Evolutionary conservation across 2,329 filamentous ascomycete species (phyloP), one percentile per base, ranked within the genome.

Genomic region (Emmonsiellopsis sp.): DNA sequence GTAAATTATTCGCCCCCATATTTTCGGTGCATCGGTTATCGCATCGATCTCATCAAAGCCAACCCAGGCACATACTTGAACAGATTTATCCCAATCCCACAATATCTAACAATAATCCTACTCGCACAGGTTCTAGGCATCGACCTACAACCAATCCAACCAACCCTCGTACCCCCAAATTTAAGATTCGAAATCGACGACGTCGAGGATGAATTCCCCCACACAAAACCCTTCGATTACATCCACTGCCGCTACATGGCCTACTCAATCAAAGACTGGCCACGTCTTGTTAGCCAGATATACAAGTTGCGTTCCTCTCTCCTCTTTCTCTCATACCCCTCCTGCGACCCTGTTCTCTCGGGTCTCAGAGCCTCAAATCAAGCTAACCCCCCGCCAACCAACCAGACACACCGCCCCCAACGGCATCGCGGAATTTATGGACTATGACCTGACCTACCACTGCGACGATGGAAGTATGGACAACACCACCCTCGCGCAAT

Each of bases 341-440:
- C 20, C 20, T 26, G 20, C 20, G 3, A 1, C 20, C 20, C 20
- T 26, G 20, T 3, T 26, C 20, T 26, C 20, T 26, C 1, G 20
- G 20, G 20, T 26, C 20, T 26, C 20, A 26, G n/a, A n/a, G n/a
- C n/a, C n/a, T n/a, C n/a, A n/a, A n/a, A 26, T 26, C 20, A 3
- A 26, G 3, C 20, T 26, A 26, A 26, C 20, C 20, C 20, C 20
- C 20, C 20, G 20, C 3, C 20, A 26, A 3, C 26, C n/a, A 49
- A 35, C 30, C 57, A 61, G 32, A 11, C 35, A 37, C 46, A 49
- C 35, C 46, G 32, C 53, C 15, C 56, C 56, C 16, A 54, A 54
- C 7, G 51, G 55, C 54, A 34, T 61, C 62, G 2, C 65, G 63
- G 35, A 60, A 49, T 35, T 49, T 61, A 13, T 61, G 64, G 40